Evolutionary conservation across 345 rosid species (phyloP).

Genomic region (Eucalyptus erythrocorys): DNA sequence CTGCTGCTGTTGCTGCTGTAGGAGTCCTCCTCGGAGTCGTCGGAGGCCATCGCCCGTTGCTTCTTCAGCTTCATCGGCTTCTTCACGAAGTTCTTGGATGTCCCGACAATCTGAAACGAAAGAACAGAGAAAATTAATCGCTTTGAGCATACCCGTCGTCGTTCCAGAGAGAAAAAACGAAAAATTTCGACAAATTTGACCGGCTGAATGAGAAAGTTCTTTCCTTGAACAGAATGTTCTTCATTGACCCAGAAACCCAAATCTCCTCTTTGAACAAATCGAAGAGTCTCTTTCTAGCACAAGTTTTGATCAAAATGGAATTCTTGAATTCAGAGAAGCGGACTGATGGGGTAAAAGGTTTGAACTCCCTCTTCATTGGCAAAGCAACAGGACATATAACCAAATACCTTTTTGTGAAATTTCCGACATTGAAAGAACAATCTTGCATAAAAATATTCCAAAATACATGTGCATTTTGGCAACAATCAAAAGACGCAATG

Average conservation of each 20-base stretch:
- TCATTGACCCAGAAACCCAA: neutral
- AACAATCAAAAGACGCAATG: neutral
- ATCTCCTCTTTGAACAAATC: neutral
- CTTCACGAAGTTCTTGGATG: constrained; percentile 37
- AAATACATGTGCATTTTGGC: neutral
- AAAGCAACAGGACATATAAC: neutral
- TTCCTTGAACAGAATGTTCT: neutral
- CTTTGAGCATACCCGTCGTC: neutral
- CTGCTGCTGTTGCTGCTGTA: constrained; percentile 43
- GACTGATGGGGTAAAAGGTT: neutral
- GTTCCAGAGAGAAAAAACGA: neutral
- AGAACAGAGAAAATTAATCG: neutral
- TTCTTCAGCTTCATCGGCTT: constrained; percentile 23
- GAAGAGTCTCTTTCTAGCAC: neutral
- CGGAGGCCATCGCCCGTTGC: constrained; percentile 26
- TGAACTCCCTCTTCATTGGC: neutral
- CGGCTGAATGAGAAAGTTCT: neutral
- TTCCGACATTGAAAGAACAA: neutral
- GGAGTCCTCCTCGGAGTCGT: constrained; percentile 66
- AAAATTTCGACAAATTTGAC: neutral
- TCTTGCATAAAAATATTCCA: neutral
- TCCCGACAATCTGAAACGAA: constrained; percentile 50
- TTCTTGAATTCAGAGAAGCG: neutral
- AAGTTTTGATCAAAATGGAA: neutral
- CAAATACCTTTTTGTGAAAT: neutral